These are phyloP conservation scores for Mycothermus thermophilus DNA, from an alignment of 495 filamentous ascomycete species.

Conservation along the genomic window DNA sequence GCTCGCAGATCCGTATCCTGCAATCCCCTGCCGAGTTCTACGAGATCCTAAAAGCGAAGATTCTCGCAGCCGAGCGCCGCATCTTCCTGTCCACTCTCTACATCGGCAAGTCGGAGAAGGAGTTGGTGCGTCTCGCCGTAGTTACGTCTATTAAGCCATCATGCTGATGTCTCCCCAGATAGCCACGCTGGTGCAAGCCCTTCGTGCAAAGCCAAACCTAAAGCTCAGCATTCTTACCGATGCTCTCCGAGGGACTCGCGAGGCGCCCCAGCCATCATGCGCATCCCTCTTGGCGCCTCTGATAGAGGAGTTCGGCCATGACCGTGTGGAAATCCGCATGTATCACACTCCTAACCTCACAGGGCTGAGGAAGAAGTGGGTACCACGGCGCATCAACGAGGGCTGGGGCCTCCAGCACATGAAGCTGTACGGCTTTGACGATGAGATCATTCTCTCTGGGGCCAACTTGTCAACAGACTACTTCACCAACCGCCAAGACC, in stretches of 20 bases:
- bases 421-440: constrained; percentile 95
- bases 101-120: constrained; percentile 86
- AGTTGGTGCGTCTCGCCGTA: constrained; percentile 42
- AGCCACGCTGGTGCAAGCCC: constrained; percentile 57
- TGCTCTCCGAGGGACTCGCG: constrained; percentile 78
- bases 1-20: constrained; percentile 67
- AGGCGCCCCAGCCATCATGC: constrained; percentile 74
- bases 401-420: constrained; percentile 98
- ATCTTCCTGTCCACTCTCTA: constrained; percentile 93
- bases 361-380: constrained; percentile 64
- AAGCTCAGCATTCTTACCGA: constrained; percentile 89
- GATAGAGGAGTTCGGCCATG: constrained; percentile 64
- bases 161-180: constrained; percentile 38
- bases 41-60: constrained; percentile 73
- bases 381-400: constrained; percentile 88
- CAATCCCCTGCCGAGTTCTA: constrained; percentile 76
- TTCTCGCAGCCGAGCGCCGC: constrained; percentile 57
- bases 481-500: constrained; percentile 88
- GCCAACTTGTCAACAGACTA: constrained; percentile 92
- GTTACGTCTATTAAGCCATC: neutral
- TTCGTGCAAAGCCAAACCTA: constrained; percentile 58
- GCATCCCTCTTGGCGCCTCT: constrained; percentile 79
- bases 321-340: constrained; percentile 88
- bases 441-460: constrained; percentile 89
- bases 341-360: constrained; percentile 96